Conservation (phyloP, 1,284 basidiomycete species). For the Moesziomyces aphidis region DNA sequence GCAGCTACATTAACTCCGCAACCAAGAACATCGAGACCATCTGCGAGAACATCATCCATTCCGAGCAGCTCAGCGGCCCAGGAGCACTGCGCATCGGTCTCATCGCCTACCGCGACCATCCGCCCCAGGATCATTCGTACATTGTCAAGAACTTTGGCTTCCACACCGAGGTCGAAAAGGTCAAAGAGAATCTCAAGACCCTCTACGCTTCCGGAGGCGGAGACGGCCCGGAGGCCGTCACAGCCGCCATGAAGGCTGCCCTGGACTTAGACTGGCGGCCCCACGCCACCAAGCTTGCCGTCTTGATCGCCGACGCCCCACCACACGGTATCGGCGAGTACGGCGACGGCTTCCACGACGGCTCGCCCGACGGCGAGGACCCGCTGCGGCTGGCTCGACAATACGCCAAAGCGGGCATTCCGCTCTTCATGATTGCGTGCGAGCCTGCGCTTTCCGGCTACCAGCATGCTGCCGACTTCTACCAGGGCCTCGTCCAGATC, state of each 20-base stretch:
- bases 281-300: slow-evolving; percentile 87
- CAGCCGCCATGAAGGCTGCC: slow-evolving; percentile 87
- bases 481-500: slow-evolving; percentile 70
- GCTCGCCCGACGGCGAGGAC: slow-evolving; percentile 76
- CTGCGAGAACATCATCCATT: slow-evolving; percentile 94
- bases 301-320: slow-evolving; percentile 90
- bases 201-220: slow-evolving; percentile 92
- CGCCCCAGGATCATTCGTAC: slow-evolving; percentile 70
- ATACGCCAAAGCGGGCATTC: slow-evolving; percentile 84
- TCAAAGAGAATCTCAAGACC: slow-evolving; percentile 84
- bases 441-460: slow-evolving; percentile 91
- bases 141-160: slow-evolving; percentile 90
- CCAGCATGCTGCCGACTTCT: slow-evolving; percentile 83
- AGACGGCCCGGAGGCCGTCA: slow-evolving; percentile 97
- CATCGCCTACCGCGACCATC: slow-evolving; percentile 74
- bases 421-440: slow-evolving; percentile 79
- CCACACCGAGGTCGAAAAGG: slow-evolving; percentile 86
- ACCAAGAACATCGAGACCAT: slow-evolving; percentile 98
- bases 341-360: slow-evolving; percentile 78
- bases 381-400: slow-evolving; percentile 85
- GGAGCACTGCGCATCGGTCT: slow-evolving; percentile 78
- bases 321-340: slow-evolving; percentile 79
- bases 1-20: slow-evolving; percentile 71
- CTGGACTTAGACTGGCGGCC: slow-evolving; percentile 80
- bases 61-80: slow-evolving; percentile 83